Evolutionary conservation across 2,329 filamentous ascomycete species (phyloP), one percentile per base, ranked within the genome.

Genomic region (Xylaria sp.): DNA sequence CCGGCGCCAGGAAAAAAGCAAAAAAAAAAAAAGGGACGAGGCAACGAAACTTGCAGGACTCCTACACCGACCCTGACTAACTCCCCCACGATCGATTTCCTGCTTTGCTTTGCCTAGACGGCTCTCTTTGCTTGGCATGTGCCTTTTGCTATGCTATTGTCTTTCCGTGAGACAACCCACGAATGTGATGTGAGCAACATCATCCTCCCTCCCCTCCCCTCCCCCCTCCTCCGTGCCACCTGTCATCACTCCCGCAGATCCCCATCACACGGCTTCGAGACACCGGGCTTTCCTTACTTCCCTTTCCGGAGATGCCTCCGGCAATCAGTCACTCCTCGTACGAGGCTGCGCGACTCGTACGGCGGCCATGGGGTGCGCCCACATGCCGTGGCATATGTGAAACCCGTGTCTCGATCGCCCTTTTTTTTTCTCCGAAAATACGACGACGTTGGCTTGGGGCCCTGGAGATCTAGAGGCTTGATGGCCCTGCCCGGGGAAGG

Each of bases 221-320:
- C 62, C 42, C 55, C 34, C 55, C 39, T 61, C 39, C 62, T n/a
- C 24, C 11, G 51, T 64, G 64, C 61, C 64, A 58, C 59, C 66
- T 54, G 47, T 60, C 56, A 56, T 27, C 48, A 60, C 57, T 62
- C 56, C 61, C 50, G 63, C 58, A 66, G 68, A 55, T 68, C 54
- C 54, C 32, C 56, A 61, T 73, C 24, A 63, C 58, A 72, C 71
- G 69, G 54, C 66, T 72, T 69, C 68, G 65, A 74, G 74, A 73
- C 74, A 74, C 58, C 58, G 68, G 65, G 32, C 67, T 17, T 19
- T 73, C 67, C 70, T 71, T 72, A 72, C 70, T 68, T 74, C 72
- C 70, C 53, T 59, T 56, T 58, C 36, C 47, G 64, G 67, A 65
- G 68, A 62, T 65, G 56, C 56, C 32, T 48, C 61, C 60, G 63